phyloP scores from a whole-genome alignment of 2,329 filamentous ascomycete species.

The Fusarium lyarnte region DNA sequence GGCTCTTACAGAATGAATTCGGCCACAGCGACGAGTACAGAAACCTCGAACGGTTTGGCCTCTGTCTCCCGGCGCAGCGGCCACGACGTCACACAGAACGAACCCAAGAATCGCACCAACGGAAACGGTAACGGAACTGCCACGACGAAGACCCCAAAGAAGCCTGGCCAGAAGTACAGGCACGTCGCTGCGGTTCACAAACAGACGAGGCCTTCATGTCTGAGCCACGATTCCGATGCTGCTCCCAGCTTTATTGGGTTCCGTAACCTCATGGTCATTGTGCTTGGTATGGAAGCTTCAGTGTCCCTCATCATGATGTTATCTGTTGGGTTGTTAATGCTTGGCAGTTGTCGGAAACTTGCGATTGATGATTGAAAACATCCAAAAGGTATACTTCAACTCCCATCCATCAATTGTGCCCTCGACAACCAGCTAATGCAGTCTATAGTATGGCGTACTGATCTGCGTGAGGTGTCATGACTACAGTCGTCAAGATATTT shows the following conservation, averaged over 20 bases:
- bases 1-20: conserved; percentile 51
- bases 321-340: conserved; percentile 28
- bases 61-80: conserved; percentile 41
- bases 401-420: not conserved
- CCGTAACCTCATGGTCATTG: conserved; percentile 94
- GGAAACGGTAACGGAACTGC: conserved; percentile 40
- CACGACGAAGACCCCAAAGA: conserved; percentile 34
- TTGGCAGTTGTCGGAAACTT: conserved; percentile 86
- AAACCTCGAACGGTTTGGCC: conserved; percentile 42
- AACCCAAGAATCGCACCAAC: conserved; percentile 34
- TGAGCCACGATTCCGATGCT: conserved; percentile 82
- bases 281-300: conserved; percentile 70
- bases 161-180: conserved; percentile 73
- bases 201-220: conserved; percentile 74
- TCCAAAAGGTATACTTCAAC: conserved; percentile 76
- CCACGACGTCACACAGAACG: conserved; percentile 43
- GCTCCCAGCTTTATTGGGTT: conserved; percentile 92
- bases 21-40: conserved; percentile 51
- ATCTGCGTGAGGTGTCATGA: conserved; percentile 93
- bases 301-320: conserved; percentile 24
- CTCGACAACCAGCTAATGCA: conserved; percentile 6
- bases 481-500: conserved; percentile 80
- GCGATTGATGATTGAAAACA: conserved; percentile 94
- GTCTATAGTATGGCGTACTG: conserved; percentile 83
- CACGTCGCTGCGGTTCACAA: conserved; percentile 91